phyloP scores from a whole-genome alignment of 257 asterid genomes.

The Solanum sitiens region DNA sequence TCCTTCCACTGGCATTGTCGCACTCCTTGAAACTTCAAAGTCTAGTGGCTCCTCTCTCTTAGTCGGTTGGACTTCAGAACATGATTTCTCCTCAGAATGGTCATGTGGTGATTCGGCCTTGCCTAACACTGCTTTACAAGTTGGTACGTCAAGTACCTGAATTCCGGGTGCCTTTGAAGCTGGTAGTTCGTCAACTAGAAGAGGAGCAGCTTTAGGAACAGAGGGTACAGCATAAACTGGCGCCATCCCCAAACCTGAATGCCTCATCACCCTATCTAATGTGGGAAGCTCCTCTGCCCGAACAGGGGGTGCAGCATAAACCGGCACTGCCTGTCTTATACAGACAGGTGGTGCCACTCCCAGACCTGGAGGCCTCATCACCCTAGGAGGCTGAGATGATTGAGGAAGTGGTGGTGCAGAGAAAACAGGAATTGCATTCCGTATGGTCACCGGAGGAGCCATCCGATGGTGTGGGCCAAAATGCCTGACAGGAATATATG shows the following conservation, averaged over 20 bases:
- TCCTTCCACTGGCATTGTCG: neutral
- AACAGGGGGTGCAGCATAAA: conserved; percentile 42
- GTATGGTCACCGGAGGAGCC: conserved; percentile 85
- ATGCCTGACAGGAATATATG: conserved; percentile 78
- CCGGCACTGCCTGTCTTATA: conserved; percentile 53
- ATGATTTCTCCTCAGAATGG: neutral
- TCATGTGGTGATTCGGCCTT: neutral
- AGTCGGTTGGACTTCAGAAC: neutral
- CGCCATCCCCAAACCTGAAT: neutral
- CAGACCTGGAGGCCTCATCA: conserved; percentile 43
- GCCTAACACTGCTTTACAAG: neutral
- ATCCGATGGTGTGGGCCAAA: conserved; percentile 47
- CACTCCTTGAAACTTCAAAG: neutral
- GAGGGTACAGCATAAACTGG: conserved; percentile 49
- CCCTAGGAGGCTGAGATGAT: conserved; percentile 32
- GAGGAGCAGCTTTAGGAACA: conserved; percentile 27
- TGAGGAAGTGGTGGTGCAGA: conserved; percentile 78
- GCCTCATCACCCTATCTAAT: conserved; percentile 6
- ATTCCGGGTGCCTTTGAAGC: neutral
- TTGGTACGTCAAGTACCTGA: neutral
- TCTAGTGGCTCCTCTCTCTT: neutral
- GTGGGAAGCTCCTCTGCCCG: conserved; percentile 35
- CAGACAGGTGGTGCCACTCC: conserved; percentile 58
- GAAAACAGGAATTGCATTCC: conserved; percentile 68
- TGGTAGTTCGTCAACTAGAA: conserved; percentile 3